Base-by-base conservation (phyloP, 1,284 basidiomycete species). In the Pisolithus thermaeus region DNA sequence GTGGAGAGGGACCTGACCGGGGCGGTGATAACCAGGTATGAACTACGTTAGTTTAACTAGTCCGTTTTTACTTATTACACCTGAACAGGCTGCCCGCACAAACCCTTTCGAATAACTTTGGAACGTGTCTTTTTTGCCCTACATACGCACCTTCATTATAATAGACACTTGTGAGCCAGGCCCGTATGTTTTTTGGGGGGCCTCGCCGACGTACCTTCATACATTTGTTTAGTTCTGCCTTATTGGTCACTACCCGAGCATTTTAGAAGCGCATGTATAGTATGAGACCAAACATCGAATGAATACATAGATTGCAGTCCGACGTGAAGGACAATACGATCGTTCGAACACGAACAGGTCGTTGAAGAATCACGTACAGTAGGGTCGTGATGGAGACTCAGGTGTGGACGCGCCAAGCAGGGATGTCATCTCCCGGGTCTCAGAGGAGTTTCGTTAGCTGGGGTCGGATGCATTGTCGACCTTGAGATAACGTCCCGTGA, bases 21-120 rank as follows among this genome's bases (percentile, higher is more conserved):
- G 83, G 80, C 49, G 84, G 84, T 11, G 81, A 88, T 50, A 67
- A 77, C 56, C 87, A 90, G 77, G 87, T 84, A 59, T 48, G 75
- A 65, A 35, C 37, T 18, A 43, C 49, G 49, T 22, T n/a, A 47
- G 36, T 14, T 28, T 38, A 51, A 16, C 43, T 25, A 40, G 30
- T 37, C 22, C 3, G 1, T 27, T n/a, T 14, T 18, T 39, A 32
- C 45, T 25, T 51, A 18, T n/a, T 30, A 37, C 23, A 27, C 11
- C 46, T 45, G 44, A 32, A 52, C 39, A 89, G 86, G 82, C 84
- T 52, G 86, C 82, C 47, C 78, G 80, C 50, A 89, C 86, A 40
- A 89, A 89, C 68, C 86, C 86, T 4, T 79, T 83, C 52, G 86
- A 89, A 66, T 89, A 70, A 66, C 36, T 5, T 28, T 28, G 35